Evolutionary conservation across 208 protist genomes (phyloP), one percentile per base, ranked within the genome.

Genomic region (Leishmania mexicana): DNA sequence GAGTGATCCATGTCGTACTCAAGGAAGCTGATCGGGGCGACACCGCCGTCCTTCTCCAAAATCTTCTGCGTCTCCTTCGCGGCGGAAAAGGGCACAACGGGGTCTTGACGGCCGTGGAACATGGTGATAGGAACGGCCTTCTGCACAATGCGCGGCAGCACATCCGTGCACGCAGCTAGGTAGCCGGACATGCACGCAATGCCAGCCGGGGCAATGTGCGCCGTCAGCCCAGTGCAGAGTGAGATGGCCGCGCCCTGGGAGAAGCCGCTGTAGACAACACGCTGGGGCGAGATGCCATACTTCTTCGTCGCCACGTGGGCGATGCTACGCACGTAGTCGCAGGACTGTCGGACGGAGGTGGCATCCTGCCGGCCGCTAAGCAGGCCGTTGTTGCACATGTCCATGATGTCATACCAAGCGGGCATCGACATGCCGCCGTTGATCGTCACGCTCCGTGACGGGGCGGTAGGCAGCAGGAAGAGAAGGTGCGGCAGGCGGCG

Each of bases 211-310:
- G 94, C 86, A 74, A 91, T 78, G 78, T 74, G 86, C 17, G 88
- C 80, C 31, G 85, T 89, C 21, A 97, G 81, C 42, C 90, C 94
- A 21, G 94, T 84, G 65, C 85, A 90, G 71, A 96, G 89, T 19
- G 94, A 95, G 8, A 98, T 64, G 28, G 95, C 95, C 0, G 89
- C 95, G 19, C 97, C 97, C 77, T 99, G 97, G 21, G 92, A 97
- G 83, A 99, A 99, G 35, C 97, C 97, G 35, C 86, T 94, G 82
- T 98, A 95, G 51, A 98, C 87, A 49, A 99, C 93, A 65, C 97
- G 93, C 6, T 83, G 79, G 1, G 89, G 86, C 2, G 89, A 75
- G 53, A 98, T 92, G 67, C 89, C 88, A 82, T 92, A 85, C 49
- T 89, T 88, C 28, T 83, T 83, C 28, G 83, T 75, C 47, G 87